A percentile compares a stretch with the other conserved stretches of the same genome.
Evolutionary conservation across 2,329 filamentous ascomycete genomes (phyloP).

Genomic region (Sporothrix inflata): DNA sequence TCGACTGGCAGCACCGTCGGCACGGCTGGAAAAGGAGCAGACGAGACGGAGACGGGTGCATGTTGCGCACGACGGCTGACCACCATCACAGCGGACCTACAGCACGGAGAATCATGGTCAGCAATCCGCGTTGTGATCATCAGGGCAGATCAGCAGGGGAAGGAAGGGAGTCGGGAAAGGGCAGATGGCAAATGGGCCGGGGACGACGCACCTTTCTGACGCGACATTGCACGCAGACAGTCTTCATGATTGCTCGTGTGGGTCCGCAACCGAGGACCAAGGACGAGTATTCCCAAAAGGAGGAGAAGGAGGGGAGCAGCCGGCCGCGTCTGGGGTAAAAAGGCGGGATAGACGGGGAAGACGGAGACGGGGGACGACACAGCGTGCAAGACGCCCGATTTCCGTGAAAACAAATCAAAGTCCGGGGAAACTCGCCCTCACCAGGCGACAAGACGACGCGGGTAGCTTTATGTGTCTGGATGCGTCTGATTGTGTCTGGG

Average conservation of each 20-base stretch:
- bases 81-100: slow-evolving; percentile 21
- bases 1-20: not conserved
- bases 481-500: not conserved
- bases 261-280: not conserved
- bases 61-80: slow-evolving; percentile 2
- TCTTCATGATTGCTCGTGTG: slow-evolving; percentile 12
- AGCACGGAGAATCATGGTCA: not conserved
- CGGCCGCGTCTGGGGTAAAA: not conserved
- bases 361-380: not conserved
- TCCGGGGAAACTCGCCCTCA: not conserved
- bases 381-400: slow-evolving; percentile 4
- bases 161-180: not conserved
- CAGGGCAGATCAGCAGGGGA: not conserved
- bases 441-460: not conserved
- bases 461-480: not conserved
- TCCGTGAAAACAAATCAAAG: not conserved
- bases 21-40: not conserved
- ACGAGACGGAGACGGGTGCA: slow-evolving; percentile 16
- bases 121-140: not conserved
- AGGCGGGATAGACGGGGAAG: not conserved
- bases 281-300: not conserved
- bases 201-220: slow-evolving; percentile 9
- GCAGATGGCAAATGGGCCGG: not conserved
- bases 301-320: not conserved
- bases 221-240: slow-evolving; percentile 21